A percentile compares a stretch with the other conserved stretches of the same genome.
phyloP scores from a whole-genome alignment of 306 rosid species.

The Lithocarpus polystachyus region DNA sequence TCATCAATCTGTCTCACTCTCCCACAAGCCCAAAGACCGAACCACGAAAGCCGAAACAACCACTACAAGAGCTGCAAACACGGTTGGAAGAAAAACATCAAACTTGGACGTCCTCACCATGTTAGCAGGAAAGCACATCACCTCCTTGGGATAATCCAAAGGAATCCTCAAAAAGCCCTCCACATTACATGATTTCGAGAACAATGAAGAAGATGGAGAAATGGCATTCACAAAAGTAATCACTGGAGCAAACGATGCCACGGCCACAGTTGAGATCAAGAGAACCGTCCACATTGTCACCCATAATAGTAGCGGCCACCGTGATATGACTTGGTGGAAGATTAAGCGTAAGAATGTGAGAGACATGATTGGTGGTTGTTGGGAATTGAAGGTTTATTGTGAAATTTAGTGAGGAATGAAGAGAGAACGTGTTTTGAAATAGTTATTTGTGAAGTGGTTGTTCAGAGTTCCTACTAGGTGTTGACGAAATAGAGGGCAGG shows the following conservation, averaged over 20 bases:
- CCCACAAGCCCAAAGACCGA: constrained; percentile 32
- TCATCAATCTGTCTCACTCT: constrained; percentile 1
- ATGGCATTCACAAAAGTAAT: constrained; percentile 43
- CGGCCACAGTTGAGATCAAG: constrained; percentile 36
- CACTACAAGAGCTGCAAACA: constrained; percentile 65
- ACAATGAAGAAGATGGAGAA: constrained; percentile 43
- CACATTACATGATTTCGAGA: constrained; percentile 30
- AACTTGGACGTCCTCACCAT: constrained; percentile 42
- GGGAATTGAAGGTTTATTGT: neutral
- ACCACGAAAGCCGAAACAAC: constrained; percentile 56
- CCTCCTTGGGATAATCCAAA: constrained; percentile 52
- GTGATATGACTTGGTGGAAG: constrained; percentile 19
- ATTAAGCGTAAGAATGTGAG: constrained; percentile 25
- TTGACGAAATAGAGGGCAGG: no score
- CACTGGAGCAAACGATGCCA: constrained; percentile 51
- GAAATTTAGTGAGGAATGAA: neutral
- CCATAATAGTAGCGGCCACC: constrained; percentile 8
- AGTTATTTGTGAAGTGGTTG: neutral
- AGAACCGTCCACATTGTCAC: constrained; percentile 52
- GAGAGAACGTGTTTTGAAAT: neutral
- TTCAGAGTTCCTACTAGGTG: neutral
- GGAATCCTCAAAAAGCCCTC: constrained; percentile 50
- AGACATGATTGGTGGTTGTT: constrained; percentile 24
- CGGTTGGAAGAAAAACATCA: constrained; percentile 71
- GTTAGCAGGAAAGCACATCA: constrained; percentile 52